Base-by-base conservation (phyloP, 225 moss, liverwort and hornwort genomes). In the Physcomitrellopsis africana region DNA sequence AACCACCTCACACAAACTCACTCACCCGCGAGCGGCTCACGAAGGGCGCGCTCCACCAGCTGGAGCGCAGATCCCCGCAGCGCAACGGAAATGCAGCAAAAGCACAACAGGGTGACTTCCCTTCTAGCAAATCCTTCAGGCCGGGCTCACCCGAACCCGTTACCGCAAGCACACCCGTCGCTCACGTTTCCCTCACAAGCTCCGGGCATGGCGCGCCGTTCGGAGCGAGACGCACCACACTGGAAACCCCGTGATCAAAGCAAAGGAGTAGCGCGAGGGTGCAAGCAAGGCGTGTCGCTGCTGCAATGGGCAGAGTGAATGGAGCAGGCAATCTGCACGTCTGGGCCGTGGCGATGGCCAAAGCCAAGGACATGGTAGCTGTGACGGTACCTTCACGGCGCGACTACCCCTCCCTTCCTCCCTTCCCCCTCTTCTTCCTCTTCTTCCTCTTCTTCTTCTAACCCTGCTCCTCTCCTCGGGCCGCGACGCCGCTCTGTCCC, bases 11-110 rank as follows among this genome's bases (percentile, higher is more conserved):
- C 47, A 41, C 37, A 63, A 43, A 23, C 57, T 24, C 10, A 10
- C 16, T 11, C 13, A 45, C 61, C 83, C 68, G 45, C 64, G 47
- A 66, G 59, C 74, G 67, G 51, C 77, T 57, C 73, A 60, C 51
- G 44, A 77, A 73, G 65, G 65, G 77, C 69, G 60, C 66, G 70
- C 73, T 79, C 52, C 74, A 16, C 78, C 83, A 75, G 68, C 63
- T 78, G 63, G 72, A 77, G 83, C 77, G 80, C 83, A 72, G 80
- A 80, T 62, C n/a, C 65, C 29, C 44, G 41, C 66, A 13, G 63
- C 37, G 41, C 79, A 58, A 48, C 51, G 18, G 32, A 43, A 4
- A 37, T 37, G 32, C 32, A 48, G 53, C 26, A 14, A 18, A 27
- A 63, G 51, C 17, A 47, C 20, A 4, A 63, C 41, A 10, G 37